Evolutionary conservation across 257 asterid genomes (phyloP).

Genomic region (Scutellaria barbata): DNA sequence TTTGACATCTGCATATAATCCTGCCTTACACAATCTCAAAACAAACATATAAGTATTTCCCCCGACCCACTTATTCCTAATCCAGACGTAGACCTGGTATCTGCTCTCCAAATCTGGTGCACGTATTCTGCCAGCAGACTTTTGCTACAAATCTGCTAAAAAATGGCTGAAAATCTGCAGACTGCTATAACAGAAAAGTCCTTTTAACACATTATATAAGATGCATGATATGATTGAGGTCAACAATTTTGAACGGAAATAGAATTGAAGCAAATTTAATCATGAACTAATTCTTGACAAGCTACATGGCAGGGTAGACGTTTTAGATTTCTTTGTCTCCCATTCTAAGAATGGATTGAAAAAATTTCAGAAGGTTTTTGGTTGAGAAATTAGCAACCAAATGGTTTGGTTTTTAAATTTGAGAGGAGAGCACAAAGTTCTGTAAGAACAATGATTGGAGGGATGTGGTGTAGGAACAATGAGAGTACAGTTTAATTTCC

Average conservation of each 20-base stretch:
- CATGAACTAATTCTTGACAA: conserved; percentile 21
- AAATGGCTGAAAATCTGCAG: no score
- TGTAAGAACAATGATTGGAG: conserved; percentile 19
- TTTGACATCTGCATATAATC: no score
- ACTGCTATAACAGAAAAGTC: background rate
- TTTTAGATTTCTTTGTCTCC: conserved; percentile 2
- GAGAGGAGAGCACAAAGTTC: background rate
- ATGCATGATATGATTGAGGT: conserved; percentile 22
- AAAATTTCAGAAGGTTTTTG: background rate
- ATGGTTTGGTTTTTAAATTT: background rate
- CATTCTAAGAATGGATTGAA: background rate
- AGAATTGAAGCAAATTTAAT: conserved; percentile 12
- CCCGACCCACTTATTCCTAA: no score
- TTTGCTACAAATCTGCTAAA: no score
- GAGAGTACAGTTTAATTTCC: background rate
- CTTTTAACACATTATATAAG: conserved; percentile 14
- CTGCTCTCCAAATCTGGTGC: no score
- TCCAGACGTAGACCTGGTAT: background rate
- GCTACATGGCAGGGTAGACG: background rate
- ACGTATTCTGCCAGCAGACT: no score
- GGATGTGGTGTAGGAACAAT: conserved; percentile 10
- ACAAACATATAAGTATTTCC: no score
- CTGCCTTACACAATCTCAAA: no score
- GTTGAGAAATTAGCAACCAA: background rate
- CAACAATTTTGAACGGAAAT: conserved; percentile 3